A percentile compares a stretch with the other conserved stretches of the same genome.
phyloP scores from a whole-genome alignment of 495 filamentous ascomycete genomes.

The Aspergillus bertholletiae region DNA sequence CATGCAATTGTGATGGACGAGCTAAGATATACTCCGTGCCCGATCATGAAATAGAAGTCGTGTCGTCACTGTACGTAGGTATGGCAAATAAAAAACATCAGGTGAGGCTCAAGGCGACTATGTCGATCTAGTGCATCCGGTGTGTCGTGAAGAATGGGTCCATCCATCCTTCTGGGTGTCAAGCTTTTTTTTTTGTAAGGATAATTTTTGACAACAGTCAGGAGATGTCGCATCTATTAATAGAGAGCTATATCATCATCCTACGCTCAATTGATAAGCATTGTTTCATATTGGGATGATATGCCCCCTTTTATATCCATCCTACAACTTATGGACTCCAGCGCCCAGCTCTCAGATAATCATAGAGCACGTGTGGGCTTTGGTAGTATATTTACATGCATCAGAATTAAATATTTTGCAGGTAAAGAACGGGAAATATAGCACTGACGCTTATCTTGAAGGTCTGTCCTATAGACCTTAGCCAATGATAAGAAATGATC shows the following conservation, averaged over 20 bases:
- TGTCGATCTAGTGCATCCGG: not conserved
- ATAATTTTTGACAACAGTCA: not conserved
- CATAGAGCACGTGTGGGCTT: no score
- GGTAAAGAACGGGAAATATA: no score
- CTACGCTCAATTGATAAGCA: not conserved
- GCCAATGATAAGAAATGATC: not conserved
- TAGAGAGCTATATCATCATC: not conserved
- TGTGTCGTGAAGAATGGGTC: not conserved
- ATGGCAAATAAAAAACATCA: not conserved
- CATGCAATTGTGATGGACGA: not conserved
- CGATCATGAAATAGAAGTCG: not conserved
- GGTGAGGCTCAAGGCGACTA: not conserved
- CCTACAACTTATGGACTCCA: no score
- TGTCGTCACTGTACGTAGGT: not conserved
- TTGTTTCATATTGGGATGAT: no score
- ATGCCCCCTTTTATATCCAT: no score
- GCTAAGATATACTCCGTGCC: not conserved
- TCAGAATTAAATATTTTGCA: no score
- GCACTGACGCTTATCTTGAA: not conserved
- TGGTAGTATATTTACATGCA: no score
- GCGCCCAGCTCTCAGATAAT: no score
- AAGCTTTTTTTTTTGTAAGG: not conserved
- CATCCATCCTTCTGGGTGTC: not conserved
- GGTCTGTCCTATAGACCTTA: not conserved
- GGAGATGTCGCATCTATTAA: not conserved